Base-by-base conservation (phyloP, 345 rosid species). In the Eucalyptus grandis region DNA sequence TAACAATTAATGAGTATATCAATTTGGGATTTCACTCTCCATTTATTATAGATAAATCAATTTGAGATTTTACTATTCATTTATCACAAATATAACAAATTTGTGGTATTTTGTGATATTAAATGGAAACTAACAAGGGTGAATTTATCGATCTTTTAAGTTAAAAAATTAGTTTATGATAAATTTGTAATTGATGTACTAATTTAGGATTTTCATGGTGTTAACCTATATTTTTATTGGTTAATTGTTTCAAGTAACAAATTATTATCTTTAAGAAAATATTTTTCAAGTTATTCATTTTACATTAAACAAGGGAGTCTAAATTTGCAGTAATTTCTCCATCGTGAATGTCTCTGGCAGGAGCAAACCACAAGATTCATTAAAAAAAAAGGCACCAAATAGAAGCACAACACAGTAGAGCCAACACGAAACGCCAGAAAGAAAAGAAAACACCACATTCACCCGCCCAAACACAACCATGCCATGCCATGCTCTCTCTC, bases 61-160 rank as follows among this genome's bases (percentile, higher is more conserved):
- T 19, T 53, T 19, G 5, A 53, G 2, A 0, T 53, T 53, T 53
- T 19, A 19, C 58, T 53, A 11, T 19, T 0, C 5, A 53, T 53
- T 53, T 53, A 53, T 19, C 2, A 53, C 1, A 7, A 0, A 51
- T 51, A 3, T 53, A 17, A 17, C 24, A 1, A 17, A 17, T 7
- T 17, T 17, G 4, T 53, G 24, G 58, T 53, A 53, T 53, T 53
- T 53, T 53, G 58, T 2, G 5, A 53, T 1, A 53, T 8, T 8
- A 8, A 53, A 53, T 2, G 0, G 5, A 53, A 53, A 53, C 11
- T 8, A 53, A 53, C 0, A 4, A 53, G 22, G 4, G 2, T 53
- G 7, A 53, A 19, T 8, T 53, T 53, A 53, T 53, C 2, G 5
- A 19, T 21, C 1, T 53, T 8, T 53, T 53, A 53, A 53, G 11